Conservation (phyloP, 768 basidiomycete species). For the Fomitopsis serialis region DNA sequence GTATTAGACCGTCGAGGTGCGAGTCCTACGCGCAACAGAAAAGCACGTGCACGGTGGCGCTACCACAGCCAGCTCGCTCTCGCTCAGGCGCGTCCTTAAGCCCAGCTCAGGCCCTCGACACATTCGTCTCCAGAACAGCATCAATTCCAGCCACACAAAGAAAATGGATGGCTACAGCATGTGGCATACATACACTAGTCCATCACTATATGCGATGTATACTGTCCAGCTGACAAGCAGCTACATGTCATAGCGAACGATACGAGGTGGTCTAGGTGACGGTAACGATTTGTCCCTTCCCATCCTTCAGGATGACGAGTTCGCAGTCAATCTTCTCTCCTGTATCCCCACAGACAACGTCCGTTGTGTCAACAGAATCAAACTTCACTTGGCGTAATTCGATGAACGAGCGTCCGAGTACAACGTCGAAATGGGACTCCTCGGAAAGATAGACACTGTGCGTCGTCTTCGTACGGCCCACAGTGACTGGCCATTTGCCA, state of each 20-base stretch:
- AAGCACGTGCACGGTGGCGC: neutral
- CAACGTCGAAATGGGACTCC: constrained; percentile 93
- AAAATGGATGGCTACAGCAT: too few relatives aligned
- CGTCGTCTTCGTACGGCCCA: constrained; percentile 33
- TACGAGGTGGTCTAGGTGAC: constrained; percentile 52
- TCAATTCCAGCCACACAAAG: too few relatives aligned
- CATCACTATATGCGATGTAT: neutral
- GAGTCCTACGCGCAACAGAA: neutral
- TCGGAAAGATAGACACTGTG: constrained; percentile 83
- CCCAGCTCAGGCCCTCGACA: too few relatives aligned
- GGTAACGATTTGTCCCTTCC: constrained; percentile 83
- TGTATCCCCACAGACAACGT: constrained; percentile 87
- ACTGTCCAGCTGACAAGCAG: neutral
- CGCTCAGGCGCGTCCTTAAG: too few relatives aligned
- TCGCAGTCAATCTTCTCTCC: constrained; percentile 92
- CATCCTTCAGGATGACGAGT: constrained; percentile 87
- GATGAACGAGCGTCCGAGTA: constrained; percentile 83
- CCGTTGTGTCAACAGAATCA: constrained; percentile 80
- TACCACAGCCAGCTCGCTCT: neutral
- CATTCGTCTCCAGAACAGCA: too few relatives aligned
- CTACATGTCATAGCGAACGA: neutral
- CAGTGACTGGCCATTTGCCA: constrained; percentile 82
- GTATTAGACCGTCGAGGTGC: neutral
- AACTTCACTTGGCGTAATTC: constrained; percentile 75
- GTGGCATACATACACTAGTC: too few relatives aligned